Percentiles rank a stretch among this genome's conserved stretches.
Evolutionary conservation across 768 basidiomycete species (phyloP).

Genomic region (Myochromella boudieri): DNA sequence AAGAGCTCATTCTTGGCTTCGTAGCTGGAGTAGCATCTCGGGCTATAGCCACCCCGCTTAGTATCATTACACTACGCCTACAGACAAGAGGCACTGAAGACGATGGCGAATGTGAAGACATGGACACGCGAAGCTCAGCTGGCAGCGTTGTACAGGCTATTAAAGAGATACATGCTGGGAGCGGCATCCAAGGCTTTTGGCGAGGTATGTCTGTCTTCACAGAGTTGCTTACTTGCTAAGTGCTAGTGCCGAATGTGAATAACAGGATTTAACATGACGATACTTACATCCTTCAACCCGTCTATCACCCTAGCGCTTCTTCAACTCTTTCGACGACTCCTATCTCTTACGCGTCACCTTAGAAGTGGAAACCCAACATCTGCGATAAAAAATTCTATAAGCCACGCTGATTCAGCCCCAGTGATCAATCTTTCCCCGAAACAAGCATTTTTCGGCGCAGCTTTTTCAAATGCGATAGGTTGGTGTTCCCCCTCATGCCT

Average conservation of each 20-base stretch:
- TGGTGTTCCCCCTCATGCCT: not conserved
- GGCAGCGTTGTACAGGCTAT: slow-evolving; percentile 31
- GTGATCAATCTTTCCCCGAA: slow-evolving; percentile 33
- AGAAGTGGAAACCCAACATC: not conserved
- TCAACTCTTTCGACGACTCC: slow-evolving; percentile 45
- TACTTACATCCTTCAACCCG: slow-evolving; percentile 53
- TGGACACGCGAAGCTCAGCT: slow-evolving; percentile 11
- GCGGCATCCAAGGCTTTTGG: slow-evolving; percentile 58
- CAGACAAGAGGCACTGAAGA: slow-evolving; percentile 42
- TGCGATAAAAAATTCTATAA: not conserved
- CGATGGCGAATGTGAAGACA: slow-evolving; percentile 29
- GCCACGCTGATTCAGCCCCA: not conserved
- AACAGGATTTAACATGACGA: slow-evolving; percentile 49
- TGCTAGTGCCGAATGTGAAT: slow-evolving; percentile 6
- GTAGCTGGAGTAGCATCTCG: slow-evolving; percentile 56
- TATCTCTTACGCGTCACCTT: slow-evolving; percentile 25
- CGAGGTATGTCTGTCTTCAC: slow-evolving; percentile 33
- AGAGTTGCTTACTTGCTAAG: not conserved
- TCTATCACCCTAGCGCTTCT: slow-evolving; percentile 57
- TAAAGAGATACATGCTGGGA: slow-evolving; percentile 42
- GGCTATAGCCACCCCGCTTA: slow-evolving; percentile 53
- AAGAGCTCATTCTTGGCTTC: slow-evolving; percentile 57
- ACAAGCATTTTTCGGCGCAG: slow-evolving; percentile 57
- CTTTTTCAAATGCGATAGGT: slow-evolving; percentile 52
- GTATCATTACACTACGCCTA: slow-evolving; percentile 53